Conservation (phyloP, 2,329 filamentous ascomycete genomes). For the Talaromyces sp. region DNA sequence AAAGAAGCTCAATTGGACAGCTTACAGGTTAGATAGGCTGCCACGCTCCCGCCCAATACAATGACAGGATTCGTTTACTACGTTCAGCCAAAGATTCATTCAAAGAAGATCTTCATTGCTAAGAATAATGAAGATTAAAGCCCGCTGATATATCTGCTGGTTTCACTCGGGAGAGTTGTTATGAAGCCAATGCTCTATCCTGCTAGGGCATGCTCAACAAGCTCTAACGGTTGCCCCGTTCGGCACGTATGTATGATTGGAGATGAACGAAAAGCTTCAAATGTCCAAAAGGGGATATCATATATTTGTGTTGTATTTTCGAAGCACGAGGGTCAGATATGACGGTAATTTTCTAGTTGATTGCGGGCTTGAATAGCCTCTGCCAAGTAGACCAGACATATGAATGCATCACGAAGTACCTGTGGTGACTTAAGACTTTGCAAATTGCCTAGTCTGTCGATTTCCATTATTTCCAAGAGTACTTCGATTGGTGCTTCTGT, state of each 20-base stretch:
- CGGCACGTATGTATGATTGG: neutral
- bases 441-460: too few species aligned
- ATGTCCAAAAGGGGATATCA: neutral
- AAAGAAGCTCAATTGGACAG: neutral
- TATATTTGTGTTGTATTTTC: neutral
- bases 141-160: neutral
- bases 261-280: neutral
- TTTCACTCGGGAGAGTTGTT: neutral
- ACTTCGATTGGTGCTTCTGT: too few species aligned
- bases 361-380: neutral
- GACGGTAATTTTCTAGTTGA: neutral
- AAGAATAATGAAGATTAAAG: neutral
- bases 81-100: neutral
- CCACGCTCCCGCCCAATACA: neutral
- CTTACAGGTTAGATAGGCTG: neutral
- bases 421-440: too few species aligned
- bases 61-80: neutral
- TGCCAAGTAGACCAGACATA: neutral
- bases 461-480: too few species aligned
- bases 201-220: neutral
- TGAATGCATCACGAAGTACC: neutral
- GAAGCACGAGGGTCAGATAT: too few species aligned
- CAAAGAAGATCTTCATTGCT: neutral
- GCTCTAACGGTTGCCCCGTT: neutral
- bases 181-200: neutral